Conservation (phyloP, 768 basidiomycete genomes). For the Kondoa malvinella region DNA sequence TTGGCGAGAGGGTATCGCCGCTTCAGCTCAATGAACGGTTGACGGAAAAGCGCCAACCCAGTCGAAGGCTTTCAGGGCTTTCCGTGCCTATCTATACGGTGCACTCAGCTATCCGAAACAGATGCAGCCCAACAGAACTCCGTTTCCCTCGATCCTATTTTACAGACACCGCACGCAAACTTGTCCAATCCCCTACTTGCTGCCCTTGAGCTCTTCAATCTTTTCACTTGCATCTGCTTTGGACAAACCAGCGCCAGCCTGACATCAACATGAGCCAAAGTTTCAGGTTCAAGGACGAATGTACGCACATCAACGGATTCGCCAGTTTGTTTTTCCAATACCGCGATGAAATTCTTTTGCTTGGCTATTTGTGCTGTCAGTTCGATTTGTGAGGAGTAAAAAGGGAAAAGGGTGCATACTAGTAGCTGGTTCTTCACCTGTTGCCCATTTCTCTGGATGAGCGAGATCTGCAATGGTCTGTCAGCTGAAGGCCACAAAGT, state of each 20-base stretch:
- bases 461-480: background rate
- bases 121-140: too few species aligned
- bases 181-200: background rate
- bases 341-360: background rate
- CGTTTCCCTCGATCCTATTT: too few species aligned
- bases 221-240: background rate
- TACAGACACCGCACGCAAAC: too few species aligned
- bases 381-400: too few species aligned
- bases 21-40: too few species aligned
- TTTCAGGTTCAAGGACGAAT: background rate
- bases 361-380: too few species aligned
- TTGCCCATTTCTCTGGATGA: slow-evolving; percentile 5
- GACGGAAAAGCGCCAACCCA: too few species aligned
- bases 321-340: background rate
- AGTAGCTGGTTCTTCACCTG: background rate
- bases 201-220: background rate
- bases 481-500: background rate
- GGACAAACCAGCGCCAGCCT: background rate
- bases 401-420: background rate
- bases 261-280: background rate
- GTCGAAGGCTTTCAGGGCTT: too few species aligned
- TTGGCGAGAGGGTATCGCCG: too few species aligned
- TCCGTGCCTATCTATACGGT: too few species aligned
- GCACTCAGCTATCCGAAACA: too few species aligned
- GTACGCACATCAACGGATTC: background rate